Conservation (phyloP, 169 alveolate species). For the Babesia ovata region DNA sequence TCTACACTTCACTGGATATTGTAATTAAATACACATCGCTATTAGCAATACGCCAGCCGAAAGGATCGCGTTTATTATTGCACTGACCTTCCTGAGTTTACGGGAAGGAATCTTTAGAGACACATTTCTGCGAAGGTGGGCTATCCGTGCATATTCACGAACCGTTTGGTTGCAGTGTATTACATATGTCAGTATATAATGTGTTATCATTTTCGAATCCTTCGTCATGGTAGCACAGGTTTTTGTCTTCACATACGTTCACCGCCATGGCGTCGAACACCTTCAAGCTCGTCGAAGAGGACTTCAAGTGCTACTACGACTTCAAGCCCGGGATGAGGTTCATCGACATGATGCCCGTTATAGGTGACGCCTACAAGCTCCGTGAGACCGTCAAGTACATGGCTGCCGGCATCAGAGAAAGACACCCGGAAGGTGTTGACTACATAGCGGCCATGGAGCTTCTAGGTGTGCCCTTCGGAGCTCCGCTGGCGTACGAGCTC, state of each 20-base stretch:
- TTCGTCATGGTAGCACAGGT: no score
- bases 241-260: neutral
- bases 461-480: conserved; percentile 15
- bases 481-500: conserved; percentile 1
- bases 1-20: no score
- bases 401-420: conserved; percentile 8
- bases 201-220: no score
- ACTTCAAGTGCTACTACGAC: conserved; percentile 4
- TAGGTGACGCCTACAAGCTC: neutral
- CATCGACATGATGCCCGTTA: conserved; percentile 12
- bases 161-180: no score
- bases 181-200: no score
- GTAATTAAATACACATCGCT: no score
- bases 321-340: conserved; percentile 6
- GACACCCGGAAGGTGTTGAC: conserved; percentile 14
- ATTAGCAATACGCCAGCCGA: no score
- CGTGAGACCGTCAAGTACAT: neutral
- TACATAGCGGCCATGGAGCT: conserved; percentile 8
- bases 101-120: no score
- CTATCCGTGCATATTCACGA: no score
- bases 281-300: neutral
- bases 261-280: neutral
- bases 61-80: no score
- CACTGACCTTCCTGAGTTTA: no score
- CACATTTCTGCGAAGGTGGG: no score